Conservation (phyloP, 148 eudicot genomes). For the Dianthus caryophyllus region DNA sequence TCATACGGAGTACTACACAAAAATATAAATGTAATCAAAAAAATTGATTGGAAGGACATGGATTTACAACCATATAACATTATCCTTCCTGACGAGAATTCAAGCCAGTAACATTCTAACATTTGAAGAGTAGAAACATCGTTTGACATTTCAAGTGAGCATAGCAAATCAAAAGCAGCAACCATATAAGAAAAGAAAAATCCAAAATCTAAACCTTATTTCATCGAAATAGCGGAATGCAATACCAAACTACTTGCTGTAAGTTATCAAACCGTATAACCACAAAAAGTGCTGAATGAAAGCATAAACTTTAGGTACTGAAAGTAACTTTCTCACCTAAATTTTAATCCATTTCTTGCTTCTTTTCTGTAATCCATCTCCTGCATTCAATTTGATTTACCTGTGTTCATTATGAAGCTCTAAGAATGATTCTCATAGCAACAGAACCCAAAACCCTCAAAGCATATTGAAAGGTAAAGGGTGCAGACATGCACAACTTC, state of each 20-base stretch:
- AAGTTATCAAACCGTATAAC: neutral
- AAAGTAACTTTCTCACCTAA: slow-evolving; percentile 45
- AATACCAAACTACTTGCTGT: too few species aligned
- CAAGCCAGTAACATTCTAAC: neutral
- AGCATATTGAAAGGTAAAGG: neutral
- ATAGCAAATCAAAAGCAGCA: neutral
- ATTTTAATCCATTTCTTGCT: slow-evolving; percentile 80
- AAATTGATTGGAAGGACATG: too few species aligned
- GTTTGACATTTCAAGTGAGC: neutral
- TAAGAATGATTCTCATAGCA: slow-evolving; percentile 42
- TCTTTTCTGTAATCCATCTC: slow-evolving; percentile 97
- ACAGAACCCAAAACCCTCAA: neutral
- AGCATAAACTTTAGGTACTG: neutral
- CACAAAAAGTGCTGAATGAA: neutral
- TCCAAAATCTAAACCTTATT: neutral
- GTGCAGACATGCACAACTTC: neutral
- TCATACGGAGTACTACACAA: neutral
- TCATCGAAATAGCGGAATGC: too few species aligned
- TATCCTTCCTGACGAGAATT: neutral
- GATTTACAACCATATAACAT: too few species aligned
- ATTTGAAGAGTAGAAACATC: too few species aligned
- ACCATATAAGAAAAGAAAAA: neutral
- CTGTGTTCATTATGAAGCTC: slow-evolving; percentile 97
- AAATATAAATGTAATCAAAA: neutral
- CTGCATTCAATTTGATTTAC: slow-evolving; percentile 99